Percentiles rank a stretch among this genome's conserved stretches.
These are phyloP conservation scores for Aureobasidium sp. DNA, from an alignment of 2,329 filamentous ascomycete species.

Conservation along the genomic window DNA sequence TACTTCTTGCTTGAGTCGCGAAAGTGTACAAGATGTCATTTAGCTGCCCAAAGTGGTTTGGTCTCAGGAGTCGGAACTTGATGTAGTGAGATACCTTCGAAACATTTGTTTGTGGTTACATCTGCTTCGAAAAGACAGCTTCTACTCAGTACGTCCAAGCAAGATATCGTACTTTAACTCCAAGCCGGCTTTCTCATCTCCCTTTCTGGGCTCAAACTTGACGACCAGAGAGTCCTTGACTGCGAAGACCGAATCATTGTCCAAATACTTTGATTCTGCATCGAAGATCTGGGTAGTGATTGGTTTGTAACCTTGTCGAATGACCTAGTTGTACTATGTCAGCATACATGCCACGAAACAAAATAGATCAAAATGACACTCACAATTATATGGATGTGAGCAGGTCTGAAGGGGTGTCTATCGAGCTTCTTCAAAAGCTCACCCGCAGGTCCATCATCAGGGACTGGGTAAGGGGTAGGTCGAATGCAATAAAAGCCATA, in stretches of 20 bases:
- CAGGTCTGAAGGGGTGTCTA: constrained; percentile 54
- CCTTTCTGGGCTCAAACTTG: constrained; percentile 48
- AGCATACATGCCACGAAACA: neutral
- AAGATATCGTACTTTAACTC: constrained; percentile 46
- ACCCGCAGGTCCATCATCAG: constrained; percentile 51
- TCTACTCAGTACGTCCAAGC: neutral
- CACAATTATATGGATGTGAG: constrained; percentile 55
- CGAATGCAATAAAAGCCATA: constrained; percentile 46
- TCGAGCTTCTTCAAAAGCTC: constrained; percentile 53
- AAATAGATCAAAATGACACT: neutral
- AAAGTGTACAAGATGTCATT: too few species aligned
- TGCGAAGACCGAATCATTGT: constrained; percentile 52
- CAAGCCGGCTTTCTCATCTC: constrained; percentile 46
- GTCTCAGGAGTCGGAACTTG: too few species aligned
- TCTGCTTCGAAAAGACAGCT: neutral
- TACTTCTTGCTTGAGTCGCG: too few species aligned
- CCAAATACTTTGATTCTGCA: constrained; percentile 54
- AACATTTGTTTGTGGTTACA: too few species aligned
- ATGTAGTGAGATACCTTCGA: too few species aligned
- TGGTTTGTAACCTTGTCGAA: constrained; percentile 54
- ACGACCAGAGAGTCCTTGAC: constrained; percentile 54
- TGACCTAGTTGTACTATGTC: constrained; percentile 25
- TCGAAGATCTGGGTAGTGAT: constrained; percentile 77
- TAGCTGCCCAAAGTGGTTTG: too few species aligned
- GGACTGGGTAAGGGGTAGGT: constrained; percentile 46